Percentiles rank a stretch among this genome's conserved stretches.
Evolutionary conservation across 352 stramenopile genomes (phyloP).

Genomic region (Phytopythium ostracodes): DNA sequence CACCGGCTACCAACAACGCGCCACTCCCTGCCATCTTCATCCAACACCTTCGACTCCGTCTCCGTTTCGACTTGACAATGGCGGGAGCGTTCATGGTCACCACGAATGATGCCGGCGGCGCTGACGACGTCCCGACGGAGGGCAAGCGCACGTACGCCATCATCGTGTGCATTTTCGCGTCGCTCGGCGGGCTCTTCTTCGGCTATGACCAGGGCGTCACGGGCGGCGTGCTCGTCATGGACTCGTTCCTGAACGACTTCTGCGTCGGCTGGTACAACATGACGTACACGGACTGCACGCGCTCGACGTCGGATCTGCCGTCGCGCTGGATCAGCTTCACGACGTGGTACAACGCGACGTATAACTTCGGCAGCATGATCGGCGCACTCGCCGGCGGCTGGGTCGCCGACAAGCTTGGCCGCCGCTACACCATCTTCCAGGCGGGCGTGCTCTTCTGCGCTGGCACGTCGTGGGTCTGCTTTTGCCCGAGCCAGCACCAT

Average conservation of each 20-base stretch:
- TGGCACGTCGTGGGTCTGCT: constrained; percentile 23
- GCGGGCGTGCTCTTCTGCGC: constrained; percentile 28
- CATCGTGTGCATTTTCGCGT: constrained; percentile 35
- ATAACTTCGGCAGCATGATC: constrained; percentile 35
- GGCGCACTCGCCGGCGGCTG: constrained; percentile 22
- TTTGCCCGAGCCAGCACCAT: constrained; percentile 14
- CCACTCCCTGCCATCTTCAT: not conserved
- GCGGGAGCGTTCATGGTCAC: constrained; percentile 6
- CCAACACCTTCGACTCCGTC: not conserved
- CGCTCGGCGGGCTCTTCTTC: constrained; percentile 35
- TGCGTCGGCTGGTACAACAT: constrained; percentile 24
- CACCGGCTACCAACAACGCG: not conserved
- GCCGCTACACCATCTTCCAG: constrained; percentile 27
- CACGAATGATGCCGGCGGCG: not conserved
- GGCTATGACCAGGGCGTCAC: constrained; percentile 39
- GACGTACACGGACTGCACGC: constrained; percentile 20
- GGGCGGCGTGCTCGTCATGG: constrained; percentile 33
- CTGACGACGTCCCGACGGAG: constrained; percentile 12
- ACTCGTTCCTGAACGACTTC: constrained; percentile 30
- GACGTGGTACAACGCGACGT: constrained; percentile 25
- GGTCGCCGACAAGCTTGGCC: constrained; percentile 27
- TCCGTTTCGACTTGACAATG: not conserved
- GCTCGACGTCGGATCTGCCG: constrained; percentile 13
- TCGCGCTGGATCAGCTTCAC: constrained; percentile 28
- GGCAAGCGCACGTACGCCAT: constrained; percentile 30